Base-by-base conservation (phyloP, 768 basidiomycete species). In the Sporobolomyces pararoseus region DNA sequence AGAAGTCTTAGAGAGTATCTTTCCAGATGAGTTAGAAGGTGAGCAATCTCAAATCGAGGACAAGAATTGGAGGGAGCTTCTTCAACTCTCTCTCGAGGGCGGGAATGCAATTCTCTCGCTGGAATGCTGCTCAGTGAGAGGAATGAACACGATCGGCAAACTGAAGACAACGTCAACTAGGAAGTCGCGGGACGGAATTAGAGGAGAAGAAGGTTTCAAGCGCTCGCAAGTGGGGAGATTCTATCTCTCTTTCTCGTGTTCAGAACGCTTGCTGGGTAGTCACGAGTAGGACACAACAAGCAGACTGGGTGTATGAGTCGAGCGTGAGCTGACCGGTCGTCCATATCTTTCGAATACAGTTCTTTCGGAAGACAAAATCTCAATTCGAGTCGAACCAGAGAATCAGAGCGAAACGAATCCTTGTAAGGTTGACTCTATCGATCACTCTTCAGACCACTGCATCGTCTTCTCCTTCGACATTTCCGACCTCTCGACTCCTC, bases 1-100 rank as follows among this genome's bases (percentile, higher is more conserved):
- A 13, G 68, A 95, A 89, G 92, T 96, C 32, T 84, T 97, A 75
- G 92, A 95, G 81, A 88, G 91, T 4, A 98, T 98, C 79, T 98
- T 95, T 79, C 91, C 95, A 7, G 88, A 90, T 73, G 95, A 98
- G 80, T 82, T 96, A 66, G 85, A 88, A 77, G 89, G 94, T 96
- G 82, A 78, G 92, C 75, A 21, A 23, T 19, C 32, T 19, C 29
- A 27, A 5, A 19, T 47, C 44, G 10, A 13, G 17, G 2, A 23
- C 23, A 46, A 37, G 25, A 21, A 49, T 9, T 17, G 47, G 47
- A 7, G 23, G n/a, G 47, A n/a, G n/a, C 35, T 16, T 7, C 10
- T 37, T 17, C 31, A n/a, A 25, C 35, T 16, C 9, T 17, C 49
- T 17, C 31, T 10, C 16, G n/a, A 17, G 32, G 37, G 29, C 50